Evolutionary conservation across 331 rosid genomes (phyloP), one percentile per base, ranked within the genome.

Genomic region (Quercus tomentella): DNA sequence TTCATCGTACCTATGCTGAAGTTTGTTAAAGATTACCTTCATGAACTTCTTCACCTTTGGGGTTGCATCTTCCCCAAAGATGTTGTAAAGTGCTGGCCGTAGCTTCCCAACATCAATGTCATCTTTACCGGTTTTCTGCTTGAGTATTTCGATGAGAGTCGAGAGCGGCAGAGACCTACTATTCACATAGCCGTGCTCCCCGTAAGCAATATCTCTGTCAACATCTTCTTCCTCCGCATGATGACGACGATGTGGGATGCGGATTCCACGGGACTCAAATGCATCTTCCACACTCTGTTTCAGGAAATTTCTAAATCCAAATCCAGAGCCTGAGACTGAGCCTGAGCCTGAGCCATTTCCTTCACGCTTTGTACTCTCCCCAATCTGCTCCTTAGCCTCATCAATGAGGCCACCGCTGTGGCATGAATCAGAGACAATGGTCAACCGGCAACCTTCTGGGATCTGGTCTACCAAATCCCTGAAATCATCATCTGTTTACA

Each of bases 331-430:
- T 0, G 87, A 75, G 77, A 17, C 17, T 0, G 84, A 41, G 15
- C 74, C 74, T 11, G 82, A 41, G 15, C 74, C 9, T 69, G 86
- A 76, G 21, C 15, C 76, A 2, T 71, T 54, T 35, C 17, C 80
- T 23, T 75, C 79, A 69, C 66, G 65, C 45, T 72, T 82, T 28
- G 92, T 87, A 82, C 97, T 92, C 49, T 92, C 92, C 25, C 98
- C 98, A 23, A 94, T 94, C 86, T 94, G 97, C 76, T 94, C 98
- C 74, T 86, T 87, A 0, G 92, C 70, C 4, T 82, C 88, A 49
- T 92, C 93, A 55, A 94, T 84, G 25, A 94, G 92, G 16, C 97
- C 98, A 7, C 98, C 98, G 20, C 98, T 91, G 75, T 94, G 97
- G 81, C 98, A 92, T 4, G 97, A 94, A 85, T 94, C 97, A 2